Evolutionary conservation across 2,329 filamentous ascomycete genomes (phyloP).

Genomic region (Claviceps arundinis): DNA sequence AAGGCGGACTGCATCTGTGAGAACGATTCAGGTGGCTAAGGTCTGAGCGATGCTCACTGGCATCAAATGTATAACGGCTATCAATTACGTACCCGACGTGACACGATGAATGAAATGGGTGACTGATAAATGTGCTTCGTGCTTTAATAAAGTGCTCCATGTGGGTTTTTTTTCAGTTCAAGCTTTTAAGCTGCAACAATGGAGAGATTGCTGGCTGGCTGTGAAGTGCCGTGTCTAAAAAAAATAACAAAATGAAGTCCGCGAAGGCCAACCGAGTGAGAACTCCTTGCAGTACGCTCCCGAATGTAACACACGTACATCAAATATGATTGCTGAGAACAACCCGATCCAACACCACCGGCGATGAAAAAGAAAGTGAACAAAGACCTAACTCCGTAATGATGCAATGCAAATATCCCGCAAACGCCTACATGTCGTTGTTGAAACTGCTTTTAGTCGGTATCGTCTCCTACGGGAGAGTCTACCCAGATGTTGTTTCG

Average conservation of each 20-base stretch:
- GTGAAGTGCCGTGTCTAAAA: neutral
- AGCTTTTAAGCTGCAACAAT: neutral
- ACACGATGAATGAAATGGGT: too few species aligned
- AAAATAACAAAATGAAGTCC: neutral
- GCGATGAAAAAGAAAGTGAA: neutral
- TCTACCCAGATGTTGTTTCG: slow-evolving; percentile 14
- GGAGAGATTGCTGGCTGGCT: neutral
- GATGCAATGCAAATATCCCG: neutral
- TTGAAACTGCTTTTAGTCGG: slow-evolving; percentile 13
- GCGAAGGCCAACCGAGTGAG: slow-evolving; percentile 5
- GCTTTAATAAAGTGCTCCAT: neutral
- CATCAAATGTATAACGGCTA: neutral
- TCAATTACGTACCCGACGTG: neutral
- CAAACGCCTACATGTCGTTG: neutral
- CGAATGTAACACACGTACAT: slow-evolving; percentile 7
- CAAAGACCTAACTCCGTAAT: neutral
- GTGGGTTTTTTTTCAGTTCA: neutral
- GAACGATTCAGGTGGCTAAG: neutral
- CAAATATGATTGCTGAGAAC: neutral
- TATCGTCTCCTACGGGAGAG: slow-evolving; percentile 26
- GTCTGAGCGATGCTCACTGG: neutral
- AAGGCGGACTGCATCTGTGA: slow-evolving; percentile 50
- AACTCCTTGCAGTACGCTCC: slow-evolving; percentile 4
- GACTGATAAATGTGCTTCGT: too few species aligned
- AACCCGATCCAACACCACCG: neutral